phyloP scores from a whole-genome alignment of 2,329 filamentous ascomycete species.

The Trichoderma asperellum region DNA sequence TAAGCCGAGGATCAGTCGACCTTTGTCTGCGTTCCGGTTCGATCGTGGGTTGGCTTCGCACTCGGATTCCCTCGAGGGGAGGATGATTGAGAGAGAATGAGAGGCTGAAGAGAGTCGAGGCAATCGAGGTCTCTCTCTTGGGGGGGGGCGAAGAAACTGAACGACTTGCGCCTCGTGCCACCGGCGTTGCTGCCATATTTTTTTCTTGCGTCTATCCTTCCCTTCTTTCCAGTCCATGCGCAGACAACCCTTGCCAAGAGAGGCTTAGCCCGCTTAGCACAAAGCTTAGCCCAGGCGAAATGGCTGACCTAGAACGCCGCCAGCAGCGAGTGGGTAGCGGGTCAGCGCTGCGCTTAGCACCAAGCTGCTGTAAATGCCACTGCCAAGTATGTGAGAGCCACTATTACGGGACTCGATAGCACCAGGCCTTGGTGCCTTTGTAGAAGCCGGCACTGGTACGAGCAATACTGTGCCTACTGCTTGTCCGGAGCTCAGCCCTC shows the following conservation, averaged over 20 bases:
- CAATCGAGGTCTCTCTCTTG: neutral
- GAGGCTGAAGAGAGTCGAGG: neutral
- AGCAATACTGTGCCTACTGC: neutral
- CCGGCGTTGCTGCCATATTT: constrained; percentile 14
- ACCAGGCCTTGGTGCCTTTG: neutral
- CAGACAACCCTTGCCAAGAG: neutral
- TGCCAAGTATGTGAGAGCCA: neutral
- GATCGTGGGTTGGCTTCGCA: neutral
- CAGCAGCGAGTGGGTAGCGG: neutral
- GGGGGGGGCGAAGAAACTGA: constrained; percentile 14
- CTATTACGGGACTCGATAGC: neutral
- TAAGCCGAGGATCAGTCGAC: neutral
- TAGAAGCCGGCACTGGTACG: neutral
- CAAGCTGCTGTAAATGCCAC: neutral
- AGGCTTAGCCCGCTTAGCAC: constrained; percentile 19
- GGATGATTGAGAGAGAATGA: neutral
- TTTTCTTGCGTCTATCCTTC: constrained; percentile 20
- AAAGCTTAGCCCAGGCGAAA: constrained; percentile 14
- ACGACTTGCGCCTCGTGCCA: constrained; percentile 15
- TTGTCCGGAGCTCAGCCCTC: neutral
- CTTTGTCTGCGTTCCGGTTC: neutral
- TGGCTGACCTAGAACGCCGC: neutral
- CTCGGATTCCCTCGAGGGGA: neutral
- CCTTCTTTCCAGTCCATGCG: neutral
- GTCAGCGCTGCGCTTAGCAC: neutral